Conservation (phyloP, 805 yeast species). For the Jamesozyma gamospora region DNA sequence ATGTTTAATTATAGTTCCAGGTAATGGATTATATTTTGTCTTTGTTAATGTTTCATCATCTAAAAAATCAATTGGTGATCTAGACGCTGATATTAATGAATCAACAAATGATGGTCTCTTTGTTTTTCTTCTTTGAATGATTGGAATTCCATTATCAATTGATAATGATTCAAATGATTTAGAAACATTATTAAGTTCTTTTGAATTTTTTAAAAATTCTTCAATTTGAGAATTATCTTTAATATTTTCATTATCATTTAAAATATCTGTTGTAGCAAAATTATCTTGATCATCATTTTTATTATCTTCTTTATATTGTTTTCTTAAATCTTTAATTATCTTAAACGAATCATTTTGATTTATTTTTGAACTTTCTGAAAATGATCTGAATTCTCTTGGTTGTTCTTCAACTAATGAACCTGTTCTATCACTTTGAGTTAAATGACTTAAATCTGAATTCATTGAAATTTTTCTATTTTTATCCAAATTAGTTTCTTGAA, state of each 20-base stretch:
- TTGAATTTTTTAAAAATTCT: background rate
- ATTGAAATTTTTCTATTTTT: constrained; percentile 4
- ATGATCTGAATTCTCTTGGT: constrained; percentile 12
- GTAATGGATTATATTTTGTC: background rate
- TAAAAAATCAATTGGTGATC: constrained; percentile 12
- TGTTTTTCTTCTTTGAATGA: constrained; percentile 13
- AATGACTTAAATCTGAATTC: constrained; percentile 14
- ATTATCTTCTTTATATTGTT: constrained; percentile 1
- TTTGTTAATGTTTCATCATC: constrained; percentile 3
- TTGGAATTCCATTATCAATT: constrained; percentile 13
- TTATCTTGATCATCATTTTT: constrained; percentile 1
- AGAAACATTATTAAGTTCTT: no score
- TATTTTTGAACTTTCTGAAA: constrained; percentile 5
- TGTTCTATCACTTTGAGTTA: constrained; percentile 16
- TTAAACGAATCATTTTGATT: constrained; percentile 1
- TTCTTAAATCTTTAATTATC: constrained; percentile 1
- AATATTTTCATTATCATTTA: background rate
- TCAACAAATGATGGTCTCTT: constrained; percentile 26
- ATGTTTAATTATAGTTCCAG: constrained; percentile 1
- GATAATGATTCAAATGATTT: no score
- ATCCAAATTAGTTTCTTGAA: background rate
- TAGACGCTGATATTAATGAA: constrained; percentile 22
- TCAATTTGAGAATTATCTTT: constrained; percentile 8
- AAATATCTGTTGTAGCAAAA: constrained; percentile 2
- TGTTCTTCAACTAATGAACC: constrained; percentile 22